These are phyloP conservation scores for Rutidosis leptorrhynchoides DNA, from an alignment of 129 eudicot species.

Conservation along the genomic window DNA sequence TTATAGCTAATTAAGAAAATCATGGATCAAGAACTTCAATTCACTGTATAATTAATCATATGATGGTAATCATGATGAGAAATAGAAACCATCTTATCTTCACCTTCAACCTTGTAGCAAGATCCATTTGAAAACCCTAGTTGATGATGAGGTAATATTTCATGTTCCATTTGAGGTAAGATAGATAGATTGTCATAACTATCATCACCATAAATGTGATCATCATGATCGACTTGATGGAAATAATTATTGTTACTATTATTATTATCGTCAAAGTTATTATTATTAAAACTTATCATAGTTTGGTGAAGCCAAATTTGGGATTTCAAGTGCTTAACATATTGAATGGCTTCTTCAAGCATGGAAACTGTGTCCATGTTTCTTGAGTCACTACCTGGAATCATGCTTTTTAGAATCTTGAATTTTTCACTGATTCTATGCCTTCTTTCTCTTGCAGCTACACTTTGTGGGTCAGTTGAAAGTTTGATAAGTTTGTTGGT, in stretches of 20 bases:
- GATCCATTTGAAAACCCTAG: constrained; percentile 29
- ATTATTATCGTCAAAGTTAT: constrained; percentile 10
- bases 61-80: constrained; percentile 27
- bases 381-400: constrained; percentile 63
- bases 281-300: constrained; percentile 29
- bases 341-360: constrained; percentile 81
- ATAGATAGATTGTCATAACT: constrained; percentile 9
- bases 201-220: constrained; percentile 13
- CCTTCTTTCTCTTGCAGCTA: constrained; percentile 85
- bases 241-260: neutral
- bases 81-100: constrained; percentile 23
- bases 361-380: constrained; percentile 84
- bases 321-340: constrained; percentile 73
- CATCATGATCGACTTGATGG: constrained; percentile 12
- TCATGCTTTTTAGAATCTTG: constrained; percentile 69
- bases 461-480: constrained; percentile 89
- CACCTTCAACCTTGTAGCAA: constrained; percentile 23
- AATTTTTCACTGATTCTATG: constrained; percentile 74
- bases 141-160: constrained; percentile 26
- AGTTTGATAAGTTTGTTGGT: constrained; percentile 42
- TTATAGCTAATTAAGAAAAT: too few species aligned
- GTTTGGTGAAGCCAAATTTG: constrained; percentile 71
- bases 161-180: constrained; percentile 25
- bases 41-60: too few species aligned
- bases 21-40: too few species aligned